Evolutionary conservation across 1,284 basidiomycete species (phyloP), one percentile per base, ranked within the genome.

Genomic region (Ceraceosorus guamensis): DNA sequence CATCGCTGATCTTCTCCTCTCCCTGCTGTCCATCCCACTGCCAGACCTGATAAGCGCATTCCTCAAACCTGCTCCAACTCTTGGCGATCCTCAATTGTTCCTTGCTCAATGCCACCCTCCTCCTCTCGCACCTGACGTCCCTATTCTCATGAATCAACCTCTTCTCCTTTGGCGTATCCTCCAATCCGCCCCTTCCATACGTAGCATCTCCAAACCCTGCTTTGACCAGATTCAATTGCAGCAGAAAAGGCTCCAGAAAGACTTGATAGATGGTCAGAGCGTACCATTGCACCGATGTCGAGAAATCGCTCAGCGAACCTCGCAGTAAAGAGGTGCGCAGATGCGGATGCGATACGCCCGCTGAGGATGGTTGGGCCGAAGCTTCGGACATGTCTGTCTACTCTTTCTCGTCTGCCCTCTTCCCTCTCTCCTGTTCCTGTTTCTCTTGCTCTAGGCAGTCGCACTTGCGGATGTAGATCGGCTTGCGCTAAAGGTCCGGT

Each of bases 121-220:
- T 61, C n/a, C 61, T 59, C 31, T 62, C 62, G 34, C 62, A 62
- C 6, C 57, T 55, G 2, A 76, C 71, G 30, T 61, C 59, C 2
- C 69, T 66, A 35, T 74, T 73, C 11, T 71, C 66, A 61, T 71
- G 70, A 55, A 76, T 73, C n/a, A 59, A 49, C 0, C 56, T 58
- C 14, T 62, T 58, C 54, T 76, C 73, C 10, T 53, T 34, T 16
- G 46, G 45, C 0, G 67, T 64, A 48, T 67, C 68, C 13, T 70
- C 65, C 24, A 76, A 48, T 5, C 54, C 32, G 34, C 59, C 55
- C 4, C 73, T 62, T 11, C 73, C 73, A 46, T 66, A 76, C 14
- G 73, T 71, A 0, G 72, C 65, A 52, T 76, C 73, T 16, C 66
- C 68, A 8, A 57, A 52, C 31, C 70, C 70, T 1, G 65, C 61